Conservation (phyloP, 768 basidiomycete species). For the Candolleomyces eurysporus region DNA sequence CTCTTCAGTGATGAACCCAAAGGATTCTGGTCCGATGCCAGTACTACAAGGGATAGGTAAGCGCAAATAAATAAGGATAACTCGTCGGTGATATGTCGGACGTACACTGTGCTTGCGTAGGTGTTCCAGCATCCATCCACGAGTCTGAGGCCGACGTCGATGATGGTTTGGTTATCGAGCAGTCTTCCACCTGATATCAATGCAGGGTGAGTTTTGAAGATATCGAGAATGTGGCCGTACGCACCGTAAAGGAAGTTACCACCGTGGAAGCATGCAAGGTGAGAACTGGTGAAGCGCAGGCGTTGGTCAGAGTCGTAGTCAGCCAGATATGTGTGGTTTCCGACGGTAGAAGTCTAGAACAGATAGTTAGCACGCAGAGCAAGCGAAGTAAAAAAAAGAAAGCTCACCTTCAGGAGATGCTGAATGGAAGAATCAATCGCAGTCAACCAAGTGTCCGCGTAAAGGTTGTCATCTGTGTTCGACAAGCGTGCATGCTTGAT, state of each 20-base stretch:
- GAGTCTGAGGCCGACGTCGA: slow-evolving; percentile 56
- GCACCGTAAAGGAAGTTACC: slow-evolving; percentile 77
- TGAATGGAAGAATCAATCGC: slow-evolving; percentile 73
- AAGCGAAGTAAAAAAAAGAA: background rate
- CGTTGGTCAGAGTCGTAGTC: slow-evolving; percentile 48
- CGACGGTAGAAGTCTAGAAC: slow-evolving; percentile 61
- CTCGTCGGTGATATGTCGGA: background rate
- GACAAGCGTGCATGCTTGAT: slow-evolving; percentile 71
- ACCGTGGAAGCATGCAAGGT: slow-evolving; percentile 71
- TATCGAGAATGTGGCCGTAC: background rate
- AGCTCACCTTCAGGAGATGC: slow-evolving; percentile 48
- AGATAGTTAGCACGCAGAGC: background rate
- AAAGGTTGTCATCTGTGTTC: slow-evolving; percentile 63
- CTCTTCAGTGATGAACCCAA: slow-evolving; percentile 61
- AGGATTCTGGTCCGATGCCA: slow-evolving; percentile 73
- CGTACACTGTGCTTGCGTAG: slow-evolving; percentile 67
- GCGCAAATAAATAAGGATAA: background rate
- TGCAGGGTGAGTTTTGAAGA: background rate
- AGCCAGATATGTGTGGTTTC: slow-evolving; percentile 59
- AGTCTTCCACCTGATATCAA: slow-evolving; percentile 54
- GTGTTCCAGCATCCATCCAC: slow-evolving; percentile 82
- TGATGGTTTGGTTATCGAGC: slow-evolving; percentile 68
- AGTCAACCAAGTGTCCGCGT: slow-evolving; percentile 63
- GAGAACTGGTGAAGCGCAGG: slow-evolving; percentile 65
- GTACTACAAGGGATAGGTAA: slow-evolving; percentile 41